A percentile compares a stretch with the other conserved stretches of the same genome.
phyloP scores from a whole-genome alignment of 768 basidiomycete species.

The Leccinum longicurvipes region DNA sequence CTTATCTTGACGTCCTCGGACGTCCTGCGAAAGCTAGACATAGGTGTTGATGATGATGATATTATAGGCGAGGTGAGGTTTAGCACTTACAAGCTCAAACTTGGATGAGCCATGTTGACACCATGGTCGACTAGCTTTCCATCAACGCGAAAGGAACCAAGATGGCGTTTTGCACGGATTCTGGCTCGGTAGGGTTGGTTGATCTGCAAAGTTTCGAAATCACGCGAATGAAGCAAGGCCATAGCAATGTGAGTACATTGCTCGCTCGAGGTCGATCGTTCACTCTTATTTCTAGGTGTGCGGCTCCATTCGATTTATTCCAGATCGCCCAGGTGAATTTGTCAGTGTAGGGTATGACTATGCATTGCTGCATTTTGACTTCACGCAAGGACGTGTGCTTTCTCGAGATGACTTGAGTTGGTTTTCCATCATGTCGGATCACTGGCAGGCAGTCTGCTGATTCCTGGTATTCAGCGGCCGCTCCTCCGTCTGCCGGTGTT shows the following conservation, averaged over 20 bases:
- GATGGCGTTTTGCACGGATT: slow-evolving; percentile 70
- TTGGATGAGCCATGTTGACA: slow-evolving; percentile 25
- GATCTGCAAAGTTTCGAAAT: slow-evolving; percentile 50
- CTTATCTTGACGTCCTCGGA: slow-evolving; percentile 55
- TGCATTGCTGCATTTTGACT: slow-evolving; percentile 65
- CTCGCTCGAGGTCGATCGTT: neutral
- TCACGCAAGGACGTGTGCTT: slow-evolving; percentile 48
- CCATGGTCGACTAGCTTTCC: slow-evolving; percentile 52
- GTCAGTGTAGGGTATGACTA: slow-evolving; percentile 79
- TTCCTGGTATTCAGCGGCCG: slow-evolving; percentile 29
- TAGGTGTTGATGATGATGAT: slow-evolving; percentile 54
- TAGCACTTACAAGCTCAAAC: neutral
- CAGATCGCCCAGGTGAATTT: slow-evolving; percentile 65
- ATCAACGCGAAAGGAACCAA: slow-evolving; percentile 49
- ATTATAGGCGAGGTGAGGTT: slow-evolving; percentile 61
- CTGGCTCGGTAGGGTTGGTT: slow-evolving; percentile 63
- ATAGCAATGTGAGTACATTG: slow-evolving; percentile 53
- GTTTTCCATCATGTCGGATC: slow-evolving; percentile 8
- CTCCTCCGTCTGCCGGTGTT: slow-evolving; percentile 44
- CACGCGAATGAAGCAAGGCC: slow-evolving; percentile 57
- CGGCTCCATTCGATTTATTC: slow-evolving; percentile 66
- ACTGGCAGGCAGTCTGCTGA: neutral
- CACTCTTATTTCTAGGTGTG: slow-evolving; percentile 51
- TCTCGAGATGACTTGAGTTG: slow-evolving; percentile 60
- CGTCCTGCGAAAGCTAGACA: slow-evolving; percentile 41